Evolutionary conservation across 176 grass and related monocot genomes (phyloP).

Genomic region (Oryza officinalis): DNA sequence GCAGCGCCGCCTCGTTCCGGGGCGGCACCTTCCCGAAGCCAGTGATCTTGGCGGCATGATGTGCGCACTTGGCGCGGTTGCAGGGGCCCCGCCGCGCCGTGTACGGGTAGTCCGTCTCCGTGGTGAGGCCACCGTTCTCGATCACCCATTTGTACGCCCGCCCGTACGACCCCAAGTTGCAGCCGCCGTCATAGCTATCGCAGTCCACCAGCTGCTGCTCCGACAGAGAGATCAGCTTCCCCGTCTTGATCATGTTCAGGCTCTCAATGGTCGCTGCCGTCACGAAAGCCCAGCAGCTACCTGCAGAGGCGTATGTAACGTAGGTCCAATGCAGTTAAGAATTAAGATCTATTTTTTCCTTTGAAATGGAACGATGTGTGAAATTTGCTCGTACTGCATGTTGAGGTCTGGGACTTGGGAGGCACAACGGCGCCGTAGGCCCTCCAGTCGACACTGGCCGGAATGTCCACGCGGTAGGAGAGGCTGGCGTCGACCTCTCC

Average conservation of each 20-base stretch:
- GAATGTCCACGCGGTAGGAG: background rate
- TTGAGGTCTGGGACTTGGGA: constrained; percentile 23
- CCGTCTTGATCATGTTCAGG: constrained; percentile 42
- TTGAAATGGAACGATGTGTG: background rate
- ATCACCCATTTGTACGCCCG: constrained; percentile 39
- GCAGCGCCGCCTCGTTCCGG: constrained; percentile 11
- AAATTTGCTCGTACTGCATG: background rate
- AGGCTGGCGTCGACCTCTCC: background rate
- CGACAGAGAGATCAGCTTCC: constrained; percentile 32
- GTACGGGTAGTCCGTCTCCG: constrained; percentile 46
- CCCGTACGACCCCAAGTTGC: constrained; percentile 28
- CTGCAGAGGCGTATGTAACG: background rate
- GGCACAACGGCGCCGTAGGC: constrained; percentile 35
- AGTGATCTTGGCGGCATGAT: constrained; percentile 9
- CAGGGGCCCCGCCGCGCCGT: constrained; percentile 8
- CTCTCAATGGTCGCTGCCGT: constrained; percentile 57
- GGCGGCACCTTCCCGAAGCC: constrained; percentile 4
- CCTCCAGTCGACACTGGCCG: constrained; percentile 42
- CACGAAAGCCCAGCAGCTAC: constrained; percentile 59
- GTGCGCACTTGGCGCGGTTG: background rate
- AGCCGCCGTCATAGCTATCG: constrained; percentile 40
- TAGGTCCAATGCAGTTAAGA: background rate
- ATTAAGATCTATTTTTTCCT: background rate
- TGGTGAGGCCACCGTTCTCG: constrained; percentile 48
- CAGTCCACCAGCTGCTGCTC: constrained; percentile 75